A percentile compares a stretch with the other conserved stretches of the same genome.
phyloP scores from a whole-genome alignment of 2,329 filamentous ascomycete species.

The Talaromyces albobiverticillius region DNA sequence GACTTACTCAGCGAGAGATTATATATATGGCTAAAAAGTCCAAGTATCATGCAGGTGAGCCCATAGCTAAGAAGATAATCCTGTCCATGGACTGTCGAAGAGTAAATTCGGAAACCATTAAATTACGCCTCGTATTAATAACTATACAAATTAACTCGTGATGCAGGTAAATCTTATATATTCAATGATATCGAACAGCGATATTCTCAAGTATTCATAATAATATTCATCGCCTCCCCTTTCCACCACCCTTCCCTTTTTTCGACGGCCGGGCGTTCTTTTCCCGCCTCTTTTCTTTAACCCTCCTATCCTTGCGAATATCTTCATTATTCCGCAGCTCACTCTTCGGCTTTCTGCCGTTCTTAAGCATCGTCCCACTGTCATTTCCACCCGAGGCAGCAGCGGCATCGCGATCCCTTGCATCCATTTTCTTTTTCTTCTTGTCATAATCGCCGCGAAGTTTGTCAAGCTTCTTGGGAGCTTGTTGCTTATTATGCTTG shows the following conservation, averaged over 20 bases:
- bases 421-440: constrained; percentile 87
- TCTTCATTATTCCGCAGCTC: constrained; percentile 82
- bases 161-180: background rate
- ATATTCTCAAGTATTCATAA: background rate
- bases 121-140: too few species aligned
- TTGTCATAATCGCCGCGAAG: constrained; percentile 85
- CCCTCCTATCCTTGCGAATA: constrained; percentile 75
- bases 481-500: constrained; percentile 82
- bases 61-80: background rate
- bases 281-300: constrained; percentile 71
- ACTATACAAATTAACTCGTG: too few species aligned
- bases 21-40: background rate
- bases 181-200: background rate
- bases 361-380: constrained; percentile 12
- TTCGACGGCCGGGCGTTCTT: constrained; percentile 84
- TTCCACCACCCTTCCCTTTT: constrained; percentile 51
- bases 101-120: background rate
- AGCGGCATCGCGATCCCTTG: constrained; percentile 63
- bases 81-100: background rate
- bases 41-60: background rate
- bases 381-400: constrained; percentile 28
- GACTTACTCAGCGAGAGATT: background rate
- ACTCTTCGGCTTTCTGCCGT: constrained; percentile 62
- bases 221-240: constrained; percentile 18
- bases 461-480: constrained; percentile 91